phyloP scores from a whole-genome alignment of 352 stramenopile genomes.

The Stramenopiles sp. region DNA sequence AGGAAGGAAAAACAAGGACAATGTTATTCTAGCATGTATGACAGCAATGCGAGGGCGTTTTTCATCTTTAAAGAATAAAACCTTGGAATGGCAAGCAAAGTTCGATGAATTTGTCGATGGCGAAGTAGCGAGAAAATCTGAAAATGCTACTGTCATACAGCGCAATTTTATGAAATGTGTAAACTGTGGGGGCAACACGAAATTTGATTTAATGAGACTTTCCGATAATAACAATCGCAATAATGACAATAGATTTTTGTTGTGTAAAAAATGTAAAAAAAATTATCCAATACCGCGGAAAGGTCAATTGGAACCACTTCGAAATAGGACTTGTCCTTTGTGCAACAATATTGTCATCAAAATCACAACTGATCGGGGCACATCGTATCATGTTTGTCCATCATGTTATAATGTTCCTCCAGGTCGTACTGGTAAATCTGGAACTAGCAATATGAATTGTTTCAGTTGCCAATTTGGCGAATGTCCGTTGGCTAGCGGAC shows the following conservation, averaged over 20 bases:
- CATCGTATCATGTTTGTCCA: not conserved
- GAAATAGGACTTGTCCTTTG: not conserved
- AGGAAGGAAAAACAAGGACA: conserved; percentile 27
- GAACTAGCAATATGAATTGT: not conserved
- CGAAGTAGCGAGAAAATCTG: not conserved
- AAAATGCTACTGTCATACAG: not conserved
- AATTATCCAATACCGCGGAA: not conserved
- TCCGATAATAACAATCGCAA: not conserved
- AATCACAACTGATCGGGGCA: not conserved
- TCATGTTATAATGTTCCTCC: not conserved
- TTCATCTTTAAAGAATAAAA: not conserved
- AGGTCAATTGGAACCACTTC: not conserved
- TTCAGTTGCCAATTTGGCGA: not conserved
- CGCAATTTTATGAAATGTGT: not conserved
- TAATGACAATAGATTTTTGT: not conserved
- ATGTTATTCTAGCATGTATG: conserved; percentile 27
- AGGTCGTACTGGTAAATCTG: not conserved
- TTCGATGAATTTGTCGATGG: not conserved
- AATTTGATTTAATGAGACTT: not conserved
- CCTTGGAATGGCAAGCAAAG: not conserved
- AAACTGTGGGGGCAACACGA: not conserved
- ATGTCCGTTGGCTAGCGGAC: not conserved
- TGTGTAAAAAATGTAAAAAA: not conserved
- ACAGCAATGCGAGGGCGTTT: conserved; percentile 27
- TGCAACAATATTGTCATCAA: not conserved